These are phyloP conservation scores for Irpex sp. DNA, from an alignment of 1,284 basidiomycete genomes.

Conservation along the genomic window DNA sequence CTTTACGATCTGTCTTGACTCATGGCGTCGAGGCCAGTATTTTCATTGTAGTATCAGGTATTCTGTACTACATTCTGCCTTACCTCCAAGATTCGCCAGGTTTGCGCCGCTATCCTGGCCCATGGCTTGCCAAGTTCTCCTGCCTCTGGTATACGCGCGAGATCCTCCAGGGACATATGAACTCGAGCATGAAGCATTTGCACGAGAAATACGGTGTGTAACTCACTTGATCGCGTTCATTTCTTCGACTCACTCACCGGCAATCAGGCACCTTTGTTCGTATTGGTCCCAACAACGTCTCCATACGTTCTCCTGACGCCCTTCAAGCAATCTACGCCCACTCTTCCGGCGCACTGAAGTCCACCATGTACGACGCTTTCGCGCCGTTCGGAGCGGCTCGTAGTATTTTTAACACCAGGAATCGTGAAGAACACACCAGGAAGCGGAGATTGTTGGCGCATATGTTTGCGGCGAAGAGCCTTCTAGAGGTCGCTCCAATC, in stretches of 20 bases:
- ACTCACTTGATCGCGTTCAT: background rate
- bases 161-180: conserved; percentile 37
- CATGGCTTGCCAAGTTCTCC: conserved; percentile 68
- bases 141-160: conserved; percentile 58
- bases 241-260: background rate
- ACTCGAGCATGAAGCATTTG: conserved; percentile 63
- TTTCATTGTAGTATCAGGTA: background rate
- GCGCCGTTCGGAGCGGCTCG: conserved; percentile 48
- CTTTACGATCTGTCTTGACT: background rate
- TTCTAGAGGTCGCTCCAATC: background rate
- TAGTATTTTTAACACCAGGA: background rate
- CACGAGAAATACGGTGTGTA: conserved; percentile 68
- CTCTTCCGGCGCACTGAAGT: conserved; percentile 70
- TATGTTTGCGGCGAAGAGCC: background rate
- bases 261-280: conserved; percentile 61
- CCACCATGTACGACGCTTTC: conserved; percentile 63
- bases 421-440: background rate
- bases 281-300: conserved; percentile 75
- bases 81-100: conserved; percentile 53
- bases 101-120: conserved; percentile 65
- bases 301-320: conserved; percentile 76
- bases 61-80: conserved; percentile 38
- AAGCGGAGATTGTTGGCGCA: background rate
- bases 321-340: conserved; percentile 71
- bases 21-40: background rate